phyloP scores from a whole-genome alignment of 2,329 filamentous ascomycete species.

The Lasiodiplodia sp. region DNA sequence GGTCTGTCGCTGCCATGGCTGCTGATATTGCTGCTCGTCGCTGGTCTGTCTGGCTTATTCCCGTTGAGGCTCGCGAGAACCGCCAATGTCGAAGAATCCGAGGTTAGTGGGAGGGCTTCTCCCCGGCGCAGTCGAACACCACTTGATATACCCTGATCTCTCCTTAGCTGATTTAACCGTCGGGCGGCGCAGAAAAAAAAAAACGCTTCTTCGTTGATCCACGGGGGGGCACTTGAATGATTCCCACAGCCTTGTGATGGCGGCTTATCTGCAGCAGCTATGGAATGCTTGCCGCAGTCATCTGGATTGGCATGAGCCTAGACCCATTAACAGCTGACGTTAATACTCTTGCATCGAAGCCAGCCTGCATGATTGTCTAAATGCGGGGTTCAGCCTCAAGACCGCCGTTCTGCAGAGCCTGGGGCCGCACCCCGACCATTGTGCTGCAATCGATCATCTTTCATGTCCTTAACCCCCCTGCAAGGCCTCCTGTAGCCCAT shows the following conservation, averaged over 20 bases:
- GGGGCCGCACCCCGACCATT: not conserved
- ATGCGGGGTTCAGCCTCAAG: slow-evolving; percentile 12
- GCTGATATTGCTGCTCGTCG: not conserved
- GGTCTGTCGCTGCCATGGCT: not conserved
- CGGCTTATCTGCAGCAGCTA: slow-evolving; percentile 14
- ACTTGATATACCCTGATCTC: not conserved
- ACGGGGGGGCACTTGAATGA: not conserved
- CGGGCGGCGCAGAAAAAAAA: not conserved
- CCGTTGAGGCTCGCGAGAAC: not conserved
- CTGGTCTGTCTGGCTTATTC: not conserved
- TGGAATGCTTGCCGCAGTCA: not conserved
- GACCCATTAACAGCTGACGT: not conserved
- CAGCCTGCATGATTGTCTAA: not conserved
- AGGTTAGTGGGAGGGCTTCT: not conserved
- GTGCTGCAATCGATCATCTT: not conserved
- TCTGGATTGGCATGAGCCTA: not conserved
- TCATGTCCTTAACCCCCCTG: not conserved
- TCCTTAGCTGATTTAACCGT: not conserved
- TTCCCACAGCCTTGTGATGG: not conserved
- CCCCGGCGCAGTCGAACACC: not conserved
- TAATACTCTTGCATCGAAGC: not conserved
- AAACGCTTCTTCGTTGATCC: not conserved
- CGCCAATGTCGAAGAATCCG: not conserved
- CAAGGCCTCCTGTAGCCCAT: not conserved
- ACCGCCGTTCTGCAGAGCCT: not conserved